Percentiles rank a stretch among this genome's conserved stretches.
Evolutionary conservation across 179 eudicot species (phyloP).

Genomic region (Beta corolliflora): DNA sequence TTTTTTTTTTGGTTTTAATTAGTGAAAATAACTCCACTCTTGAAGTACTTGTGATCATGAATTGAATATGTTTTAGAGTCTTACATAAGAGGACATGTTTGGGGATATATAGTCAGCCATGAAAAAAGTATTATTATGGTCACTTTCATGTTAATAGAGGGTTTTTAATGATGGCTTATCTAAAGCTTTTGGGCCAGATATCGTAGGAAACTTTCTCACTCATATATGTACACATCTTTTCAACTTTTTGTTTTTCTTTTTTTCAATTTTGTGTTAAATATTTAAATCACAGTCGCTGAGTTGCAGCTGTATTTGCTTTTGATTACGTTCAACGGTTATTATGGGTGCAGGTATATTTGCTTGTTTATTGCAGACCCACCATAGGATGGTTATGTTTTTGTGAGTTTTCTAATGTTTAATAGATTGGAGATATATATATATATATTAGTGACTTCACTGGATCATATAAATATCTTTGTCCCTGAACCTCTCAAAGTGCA

Average conservation of each 20-base stretch:
- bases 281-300: background rate
- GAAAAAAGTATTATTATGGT: constrained; percentile 25
- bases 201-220: constrained; percentile 46
- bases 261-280: background rate
- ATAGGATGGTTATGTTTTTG: constrained; percentile 20
- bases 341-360: constrained; percentile 37
- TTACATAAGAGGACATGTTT: constrained; percentile 33
- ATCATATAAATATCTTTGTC: constrained; percentile 23
- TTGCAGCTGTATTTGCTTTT: constrained; percentile 23
- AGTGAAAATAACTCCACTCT: constrained; percentile 26
- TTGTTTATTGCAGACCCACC: constrained; percentile 30
- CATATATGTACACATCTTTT: constrained; percentile 25
- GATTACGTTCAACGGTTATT: constrained; percentile 36
- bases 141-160: constrained; percentile 38
- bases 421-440: background rate
- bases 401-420: constrained; percentile 18
- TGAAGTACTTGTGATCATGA: constrained; percentile 16
- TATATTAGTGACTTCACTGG: constrained; percentile 17
- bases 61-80: constrained; percentile 28
- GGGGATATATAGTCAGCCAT: constrained; percentile 33
- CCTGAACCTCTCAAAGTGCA: constrained; percentile 18
- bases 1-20: background rate
- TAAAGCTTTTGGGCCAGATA: constrained; percentile 42
- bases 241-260: constrained; percentile 16
- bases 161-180: constrained; percentile 41